Conservation (phyloP, 257 asterid species). For the Scutellaria baicalensis region DNA sequence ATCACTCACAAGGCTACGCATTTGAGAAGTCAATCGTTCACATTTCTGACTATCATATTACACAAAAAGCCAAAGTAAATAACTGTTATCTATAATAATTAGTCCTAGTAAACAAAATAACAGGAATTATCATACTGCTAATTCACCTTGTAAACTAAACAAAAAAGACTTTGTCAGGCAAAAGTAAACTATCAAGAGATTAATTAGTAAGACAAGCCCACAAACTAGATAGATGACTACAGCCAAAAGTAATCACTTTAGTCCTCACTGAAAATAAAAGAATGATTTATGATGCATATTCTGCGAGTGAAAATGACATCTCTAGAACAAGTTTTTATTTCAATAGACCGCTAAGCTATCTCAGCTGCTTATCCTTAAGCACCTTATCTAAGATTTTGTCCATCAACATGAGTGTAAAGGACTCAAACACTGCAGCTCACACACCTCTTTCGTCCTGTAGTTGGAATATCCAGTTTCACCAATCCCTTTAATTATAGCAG, state of each 20-base stretch:
- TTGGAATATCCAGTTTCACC: background rate
- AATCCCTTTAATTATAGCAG: background rate
- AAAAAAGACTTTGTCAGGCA: background rate
- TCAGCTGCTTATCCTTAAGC: background rate
- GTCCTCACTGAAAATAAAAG: background rate
- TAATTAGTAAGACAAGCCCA: background rate
- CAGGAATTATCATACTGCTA: background rate
- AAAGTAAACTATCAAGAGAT: background rate
- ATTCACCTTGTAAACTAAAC: background rate
- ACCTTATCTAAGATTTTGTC: background rate
- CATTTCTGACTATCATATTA: background rate
- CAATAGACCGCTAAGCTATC: background rate
- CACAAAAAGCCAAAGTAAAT: background rate
- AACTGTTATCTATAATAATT: background rate
- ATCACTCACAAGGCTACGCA: background rate
- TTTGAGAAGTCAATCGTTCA: background rate
- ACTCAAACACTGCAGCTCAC: background rate
- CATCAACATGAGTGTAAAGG: background rate
- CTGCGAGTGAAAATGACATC: background rate
- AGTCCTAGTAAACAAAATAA: conserved; percentile 1
- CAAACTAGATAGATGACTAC: background rate
- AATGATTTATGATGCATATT: background rate
- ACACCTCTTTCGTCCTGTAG: background rate
- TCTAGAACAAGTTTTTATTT: background rate
- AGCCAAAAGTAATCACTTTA: background rate